These are phyloP conservation scores for Ophiostoma quercus DNA, from an alignment of 2,329 filamentous ascomycete genomes.

Conservation along the genomic window DNA sequence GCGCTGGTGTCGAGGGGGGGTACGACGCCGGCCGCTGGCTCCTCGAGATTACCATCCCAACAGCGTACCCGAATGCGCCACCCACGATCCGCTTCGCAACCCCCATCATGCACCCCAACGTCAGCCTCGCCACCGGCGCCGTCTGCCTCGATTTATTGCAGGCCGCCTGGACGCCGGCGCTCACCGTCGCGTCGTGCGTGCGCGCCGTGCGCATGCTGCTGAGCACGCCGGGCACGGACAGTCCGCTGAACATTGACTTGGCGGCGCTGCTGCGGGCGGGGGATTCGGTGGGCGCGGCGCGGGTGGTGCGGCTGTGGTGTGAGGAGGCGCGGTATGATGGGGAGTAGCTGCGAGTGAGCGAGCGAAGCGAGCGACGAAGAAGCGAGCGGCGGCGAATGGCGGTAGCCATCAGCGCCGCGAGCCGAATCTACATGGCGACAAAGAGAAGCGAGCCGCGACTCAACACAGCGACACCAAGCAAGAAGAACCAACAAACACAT, in stretches of 20 bases:
- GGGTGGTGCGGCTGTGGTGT: constrained; percentile 68
- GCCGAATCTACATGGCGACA: no score
- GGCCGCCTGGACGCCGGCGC: constrained; percentile 76
- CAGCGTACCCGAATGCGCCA: constrained; percentile 71
- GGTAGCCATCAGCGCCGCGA: no score
- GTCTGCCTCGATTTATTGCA: constrained; percentile 87
- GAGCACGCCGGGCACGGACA: constrained; percentile 63
- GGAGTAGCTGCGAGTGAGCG: constrained; percentile 9
- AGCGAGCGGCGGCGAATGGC: no score
- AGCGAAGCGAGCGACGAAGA: no score
- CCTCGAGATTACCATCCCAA: constrained; percentile 68
- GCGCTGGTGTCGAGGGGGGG: constrained; percentile 49
- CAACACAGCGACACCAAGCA: no score
- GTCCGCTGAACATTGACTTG: constrained; percentile 73
- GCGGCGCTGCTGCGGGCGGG: constrained; percentile 64
- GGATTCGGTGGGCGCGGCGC: constrained; percentile 62
- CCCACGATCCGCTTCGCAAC: constrained; percentile 79
- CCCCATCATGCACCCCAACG: constrained; percentile 79
- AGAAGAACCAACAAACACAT: no score
- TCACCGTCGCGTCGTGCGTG: constrained; percentile 70
- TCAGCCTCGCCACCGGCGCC: constrained; percentile 66
- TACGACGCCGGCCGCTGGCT: constrained; percentile 74
- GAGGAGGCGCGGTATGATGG: constrained; percentile 47
- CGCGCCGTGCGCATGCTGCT: constrained; percentile 68
- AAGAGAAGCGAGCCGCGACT: no score